Evolutionary conservation across 306 rosid species (phyloP).

Genomic region (Pyrus communis): DNA sequence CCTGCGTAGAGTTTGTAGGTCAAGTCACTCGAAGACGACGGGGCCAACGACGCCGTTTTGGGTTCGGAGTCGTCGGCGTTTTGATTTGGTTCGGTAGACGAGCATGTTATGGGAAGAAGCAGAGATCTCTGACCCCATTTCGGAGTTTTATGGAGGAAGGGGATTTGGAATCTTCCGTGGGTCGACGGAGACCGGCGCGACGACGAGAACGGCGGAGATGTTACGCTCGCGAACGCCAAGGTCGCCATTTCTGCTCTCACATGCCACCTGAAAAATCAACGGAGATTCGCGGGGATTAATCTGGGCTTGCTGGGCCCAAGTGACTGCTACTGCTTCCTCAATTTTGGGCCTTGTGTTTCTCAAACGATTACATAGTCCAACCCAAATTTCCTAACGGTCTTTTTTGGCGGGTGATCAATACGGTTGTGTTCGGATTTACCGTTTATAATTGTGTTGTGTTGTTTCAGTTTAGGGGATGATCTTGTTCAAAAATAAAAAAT

Average conservation of each 20-base stretch:
- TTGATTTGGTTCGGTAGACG: conserved; percentile 29
- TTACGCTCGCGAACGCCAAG: conserved; percentile 29
- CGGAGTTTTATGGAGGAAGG: neutral
- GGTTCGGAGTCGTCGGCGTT: conserved; percentile 42
- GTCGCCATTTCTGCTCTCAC: conserved; percentile 38
- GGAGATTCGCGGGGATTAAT: neutral
- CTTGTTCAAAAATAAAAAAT: too few species aligned
- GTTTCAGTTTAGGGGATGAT: too few species aligned
- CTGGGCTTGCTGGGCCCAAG: neutral
- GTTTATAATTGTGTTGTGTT: too few species aligned
- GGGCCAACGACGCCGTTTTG: conserved; percentile 16
- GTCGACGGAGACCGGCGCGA: conserved; percentile 9
- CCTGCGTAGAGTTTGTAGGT: conserved; percentile 38
- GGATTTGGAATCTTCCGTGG: neutral
- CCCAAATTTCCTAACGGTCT: neutral
- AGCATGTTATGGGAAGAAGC: conserved; percentile 33
- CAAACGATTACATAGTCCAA: neutral
- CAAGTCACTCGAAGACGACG: conserved; percentile 26
- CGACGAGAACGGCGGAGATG: conserved; percentile 31
- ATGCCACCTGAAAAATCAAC: neutral
- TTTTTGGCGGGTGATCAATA: neutral
- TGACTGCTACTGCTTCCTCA: neutral
- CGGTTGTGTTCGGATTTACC: too few species aligned
- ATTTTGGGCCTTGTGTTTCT: neutral
- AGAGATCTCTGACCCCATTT: conserved; percentile 2